Conservation (phyloP, 2,329 filamentous ascomycete species). For the Curvularia verruculosa region DNA sequence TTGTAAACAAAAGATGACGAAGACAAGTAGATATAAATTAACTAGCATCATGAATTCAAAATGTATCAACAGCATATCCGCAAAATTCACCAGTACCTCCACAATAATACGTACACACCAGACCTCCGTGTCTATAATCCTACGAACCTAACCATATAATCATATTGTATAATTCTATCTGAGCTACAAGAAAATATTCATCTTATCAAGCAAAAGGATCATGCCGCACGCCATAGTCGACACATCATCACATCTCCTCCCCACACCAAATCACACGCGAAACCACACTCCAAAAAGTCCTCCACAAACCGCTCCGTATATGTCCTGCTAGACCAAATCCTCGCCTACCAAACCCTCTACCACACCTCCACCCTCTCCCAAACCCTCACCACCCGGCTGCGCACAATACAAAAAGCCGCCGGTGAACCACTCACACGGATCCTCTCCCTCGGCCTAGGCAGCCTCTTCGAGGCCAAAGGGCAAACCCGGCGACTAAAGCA, state of each 20-base stretch:
- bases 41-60: background rate
- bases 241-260: background rate
- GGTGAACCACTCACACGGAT: slow-evolving; percentile 19
- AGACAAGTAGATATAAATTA: background rate
- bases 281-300: background rate
- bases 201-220: background rate
- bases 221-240: background rate
- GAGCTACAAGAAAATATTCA: background rate
- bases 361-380: background rate
- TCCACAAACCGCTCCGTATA: background rate
- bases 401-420: background rate
- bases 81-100: background rate
- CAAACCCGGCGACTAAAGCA: slow-evolving; percentile 37
- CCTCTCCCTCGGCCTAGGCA: slow-evolving; percentile 31
- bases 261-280: background rate
- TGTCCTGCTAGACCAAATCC: background rate
- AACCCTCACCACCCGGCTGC: background rate
- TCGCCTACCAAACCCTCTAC: background rate
- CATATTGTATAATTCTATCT: background rate
- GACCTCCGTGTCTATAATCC: background rate
- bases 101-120: background rate
- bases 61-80: background rate
- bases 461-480: slow-evolving; percentile 21
- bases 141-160: background rate
- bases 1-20: background rate